Conservation (phyloP, 179 eudicot genomes). For the Vitellaria paradoxa region DNA sequence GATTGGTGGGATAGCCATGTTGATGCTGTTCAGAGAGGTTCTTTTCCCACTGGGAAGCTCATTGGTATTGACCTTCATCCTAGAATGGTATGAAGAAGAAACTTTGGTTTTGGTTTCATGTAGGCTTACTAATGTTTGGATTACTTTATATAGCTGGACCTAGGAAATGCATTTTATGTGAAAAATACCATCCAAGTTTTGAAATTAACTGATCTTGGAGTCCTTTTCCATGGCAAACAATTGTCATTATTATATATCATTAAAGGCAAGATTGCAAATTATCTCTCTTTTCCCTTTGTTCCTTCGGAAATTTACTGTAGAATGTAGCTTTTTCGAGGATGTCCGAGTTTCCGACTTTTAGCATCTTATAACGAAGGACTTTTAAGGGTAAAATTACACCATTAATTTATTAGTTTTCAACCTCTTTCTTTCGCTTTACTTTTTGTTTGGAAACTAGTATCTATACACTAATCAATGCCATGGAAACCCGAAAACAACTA, state of each 20-base stretch:
- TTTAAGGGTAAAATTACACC: too few species aligned
- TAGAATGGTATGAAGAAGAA: not conserved
- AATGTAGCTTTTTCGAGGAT: not conserved
- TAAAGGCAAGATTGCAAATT: not conserved
- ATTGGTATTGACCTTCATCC: constrained; percentile 19
- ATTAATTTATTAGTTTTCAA: not conserved
- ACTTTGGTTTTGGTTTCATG: not conserved
- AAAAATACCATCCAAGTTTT: not conserved
- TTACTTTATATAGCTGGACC: not conserved
- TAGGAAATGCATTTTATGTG: not conserved
- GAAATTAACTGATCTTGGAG: not conserved
- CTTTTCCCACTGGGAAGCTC: constrained; percentile 19
- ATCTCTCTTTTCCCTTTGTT: not conserved
- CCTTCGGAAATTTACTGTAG: not conserved
- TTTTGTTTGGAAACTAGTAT: too few species aligned
- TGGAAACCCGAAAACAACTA: too few species aligned
- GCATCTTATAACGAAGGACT: not conserved
- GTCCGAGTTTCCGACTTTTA: not conserved
- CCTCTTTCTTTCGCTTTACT: too few species aligned
- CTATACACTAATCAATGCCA: too few species aligned
- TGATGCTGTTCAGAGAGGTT: constrained; percentile 14
- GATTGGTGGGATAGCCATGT: constrained; percentile 5
- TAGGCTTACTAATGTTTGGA: not conserved
- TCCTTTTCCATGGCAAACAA: not conserved
- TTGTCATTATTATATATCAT: not conserved